Base-by-base conservation (phyloP, 148 eudicot genomes). In the Nyssa sinensis region DNA sequence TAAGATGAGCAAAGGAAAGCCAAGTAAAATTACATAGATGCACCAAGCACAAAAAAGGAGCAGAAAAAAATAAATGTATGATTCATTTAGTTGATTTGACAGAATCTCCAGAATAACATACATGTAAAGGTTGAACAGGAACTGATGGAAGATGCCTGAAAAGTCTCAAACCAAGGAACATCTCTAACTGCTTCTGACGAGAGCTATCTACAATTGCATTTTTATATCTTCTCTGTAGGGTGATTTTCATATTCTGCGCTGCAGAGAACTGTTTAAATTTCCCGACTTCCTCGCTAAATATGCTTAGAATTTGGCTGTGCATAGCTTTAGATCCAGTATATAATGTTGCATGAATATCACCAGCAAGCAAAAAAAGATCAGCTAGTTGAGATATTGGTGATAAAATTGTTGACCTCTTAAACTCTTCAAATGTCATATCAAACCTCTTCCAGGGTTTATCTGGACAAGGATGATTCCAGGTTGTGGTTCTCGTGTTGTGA, bases 391-490 rank as follows among this genome's bases (percentile, higher is more conserved):
- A 82, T 61, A 92, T 78, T 44, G 98, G 98, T 62, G 94, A 90
- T 64, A 94, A 82, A 53, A 92, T 94, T 60, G 98, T 92, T 69
- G 98, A 94, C 78, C 91, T 81, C 87, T 92, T 94, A 35, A 92
- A 94, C 82, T 92, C 97, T 66, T 94, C 98, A 84, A 94, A 94
- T 57, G 86, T 80, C 98, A 94, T 94, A 82, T 94, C 98, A 86
- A 94, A 92, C 81, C 98, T 86, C 78, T 94, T 94, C 98, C 98
- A 94, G 28, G 98, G 97, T 81, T 92, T 94, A 80, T 94, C 98
- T 41, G 98, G 98, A 80, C 98, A 94, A 49, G 98, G 98, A 88
- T 94, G 98, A 67, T 86, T 94, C 98, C 98, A 94, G 12, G 97
- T 94, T 21, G 98, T 94, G 13, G 98, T 94, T 84, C 91, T 89